Conservation (phyloP, 75 land plant genomes). For the Pinus taeda region DNA sequence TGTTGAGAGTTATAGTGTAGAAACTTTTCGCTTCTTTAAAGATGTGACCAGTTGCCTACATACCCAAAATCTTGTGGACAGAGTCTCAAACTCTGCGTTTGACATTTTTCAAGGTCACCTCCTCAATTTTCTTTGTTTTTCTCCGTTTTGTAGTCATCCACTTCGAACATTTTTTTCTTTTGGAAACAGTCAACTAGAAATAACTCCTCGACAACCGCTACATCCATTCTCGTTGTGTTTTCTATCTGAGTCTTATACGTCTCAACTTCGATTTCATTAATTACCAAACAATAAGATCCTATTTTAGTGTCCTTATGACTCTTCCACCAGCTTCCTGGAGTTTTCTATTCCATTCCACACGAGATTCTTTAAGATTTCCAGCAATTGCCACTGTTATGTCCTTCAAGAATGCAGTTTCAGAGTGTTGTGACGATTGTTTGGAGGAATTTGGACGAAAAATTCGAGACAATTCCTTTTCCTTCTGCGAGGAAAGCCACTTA, state of each 20-base stretch:
- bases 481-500: slow-evolving; percentile 89
- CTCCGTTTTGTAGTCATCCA: slow-evolving; percentile 61
- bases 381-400: slow-evolving; percentile 50
- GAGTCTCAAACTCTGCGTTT: slow-evolving; percentile 94
- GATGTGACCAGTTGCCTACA: slow-evolving; percentile 88
- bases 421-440: slow-evolving; percentile 4
- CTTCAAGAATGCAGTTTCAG: slow-evolving; percentile 36
- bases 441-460: slow-evolving; percentile 48
- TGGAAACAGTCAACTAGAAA: slow-evolving; percentile 68
- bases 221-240: slow-evolving; percentile 67
- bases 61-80: slow-evolving; percentile 87
- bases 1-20: slow-evolving; percentile 83
- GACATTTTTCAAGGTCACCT: slow-evolving; percentile 52
- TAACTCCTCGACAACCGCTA: slow-evolving; percentile 85
- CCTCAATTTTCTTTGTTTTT: slow-evolving; percentile 49
- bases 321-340: slow-evolving; percentile 62
- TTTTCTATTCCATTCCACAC: slow-evolving; percentile 58
- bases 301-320: slow-evolving; percentile 36
- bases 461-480: slow-evolving; percentile 50
- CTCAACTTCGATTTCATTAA: slow-evolving; percentile 39
- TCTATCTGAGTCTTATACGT: slow-evolving; percentile 38
- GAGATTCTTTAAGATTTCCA: slow-evolving; percentile 34
- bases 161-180: slow-evolving; percentile 55
- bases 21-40: slow-evolving; percentile 73
- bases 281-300: slow-evolving; percentile 78